phyloP scores from a whole-genome alignment of 2,329 filamentous ascomycete species.

The Pyrenophora tritici-repentis region DNA sequence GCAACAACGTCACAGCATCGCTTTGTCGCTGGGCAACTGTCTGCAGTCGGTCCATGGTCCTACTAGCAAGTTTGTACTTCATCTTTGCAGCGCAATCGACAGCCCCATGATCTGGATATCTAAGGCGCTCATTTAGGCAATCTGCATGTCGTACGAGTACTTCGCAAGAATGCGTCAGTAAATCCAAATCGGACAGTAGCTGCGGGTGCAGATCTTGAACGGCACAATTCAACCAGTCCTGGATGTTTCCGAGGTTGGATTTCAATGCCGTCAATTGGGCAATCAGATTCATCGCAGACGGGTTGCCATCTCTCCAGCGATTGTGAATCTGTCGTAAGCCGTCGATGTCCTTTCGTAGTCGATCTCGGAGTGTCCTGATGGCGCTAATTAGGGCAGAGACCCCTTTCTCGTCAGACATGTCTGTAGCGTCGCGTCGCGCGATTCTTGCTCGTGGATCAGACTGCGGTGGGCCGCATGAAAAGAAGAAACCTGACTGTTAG shows the following conservation, averaged over 20 bases:
- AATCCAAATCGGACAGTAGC: slow-evolving; percentile 40
- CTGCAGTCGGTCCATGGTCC: slow-evolving; percentile 40
- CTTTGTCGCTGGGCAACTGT: slow-evolving; percentile 41
- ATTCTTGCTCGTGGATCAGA: slow-evolving; percentile 5
- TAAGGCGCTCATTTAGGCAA: slow-evolving; percentile 29
- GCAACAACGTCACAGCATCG: slow-evolving; percentile 38
- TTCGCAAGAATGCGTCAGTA: slow-evolving; percentile 40
- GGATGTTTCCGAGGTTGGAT: slow-evolving; percentile 41
- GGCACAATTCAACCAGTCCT: slow-evolving; percentile 43
- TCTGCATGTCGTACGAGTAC: slow-evolving; percentile 40
- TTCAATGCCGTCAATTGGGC: slow-evolving; percentile 43
- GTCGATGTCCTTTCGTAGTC: slow-evolving; percentile 40
- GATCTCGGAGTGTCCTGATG: slow-evolving; percentile 37
- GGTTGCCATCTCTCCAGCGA: slow-evolving; percentile 38
- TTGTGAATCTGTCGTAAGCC: slow-evolving; percentile 43
- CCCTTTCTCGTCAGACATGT: slow-evolving; percentile 35
- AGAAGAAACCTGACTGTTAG: slow-evolving; percentile 3
- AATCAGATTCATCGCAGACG: slow-evolving; percentile 43
- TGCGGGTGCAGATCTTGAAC: slow-evolving; percentile 44
- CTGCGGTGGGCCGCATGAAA: slow-evolving; percentile 2
- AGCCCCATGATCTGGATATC: slow-evolving; percentile 38
- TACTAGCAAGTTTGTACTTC: slow-evolving; percentile 37
- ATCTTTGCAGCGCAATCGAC: slow-evolving; percentile 41
- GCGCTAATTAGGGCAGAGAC: slow-evolving; percentile 36
- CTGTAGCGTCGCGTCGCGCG: slow-evolving; percentile 29